Evolutionary conservation across 73 alveolate species (phyloP).

Genomic region (Paramecium bursaria): DNA sequence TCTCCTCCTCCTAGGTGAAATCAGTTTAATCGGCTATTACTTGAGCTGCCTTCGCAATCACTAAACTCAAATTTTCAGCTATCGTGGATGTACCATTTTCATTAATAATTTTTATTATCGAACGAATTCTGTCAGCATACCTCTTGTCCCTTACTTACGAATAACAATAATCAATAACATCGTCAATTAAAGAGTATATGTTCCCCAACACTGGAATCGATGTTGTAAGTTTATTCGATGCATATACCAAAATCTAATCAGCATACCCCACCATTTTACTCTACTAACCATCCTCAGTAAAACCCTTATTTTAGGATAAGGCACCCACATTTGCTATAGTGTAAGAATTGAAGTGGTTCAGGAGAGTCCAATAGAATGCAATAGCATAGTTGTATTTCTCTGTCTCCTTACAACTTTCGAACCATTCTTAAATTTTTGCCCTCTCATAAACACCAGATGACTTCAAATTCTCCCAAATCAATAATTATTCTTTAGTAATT

Average conservation of each 20-base stretch:
- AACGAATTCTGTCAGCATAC: conserved; percentile 9
- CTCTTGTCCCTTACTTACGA: neutral
- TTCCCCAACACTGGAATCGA: conserved; percentile 17
- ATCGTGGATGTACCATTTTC: conserved; percentile 14
- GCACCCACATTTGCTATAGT: neutral
- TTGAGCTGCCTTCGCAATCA: neutral
- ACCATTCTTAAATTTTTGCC: neutral
- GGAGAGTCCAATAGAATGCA: neutral
- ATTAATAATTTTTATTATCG: neutral
- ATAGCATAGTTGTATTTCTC: neutral
- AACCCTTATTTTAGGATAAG: neutral
- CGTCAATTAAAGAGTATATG: neutral
- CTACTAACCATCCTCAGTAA: neutral
- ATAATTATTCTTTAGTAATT: too few species aligned
- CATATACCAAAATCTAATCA: neutral
- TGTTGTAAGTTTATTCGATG: neutral
- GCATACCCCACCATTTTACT: neutral
- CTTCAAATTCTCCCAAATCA: neutral
- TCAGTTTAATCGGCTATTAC: conserved; percentile 22
- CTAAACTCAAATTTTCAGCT: conserved; percentile 3
- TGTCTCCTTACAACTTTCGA: neutral
- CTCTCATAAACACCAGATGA: neutral
- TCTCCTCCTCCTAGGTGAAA: neutral
- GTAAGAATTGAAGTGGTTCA: neutral
- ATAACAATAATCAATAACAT: neutral